Percentiles rank a stretch among this genome's conserved stretches.
phyloP scores from a whole-genome alignment of 768 basidiomycete species.

The Cystoderma amianthinum region DNA sequence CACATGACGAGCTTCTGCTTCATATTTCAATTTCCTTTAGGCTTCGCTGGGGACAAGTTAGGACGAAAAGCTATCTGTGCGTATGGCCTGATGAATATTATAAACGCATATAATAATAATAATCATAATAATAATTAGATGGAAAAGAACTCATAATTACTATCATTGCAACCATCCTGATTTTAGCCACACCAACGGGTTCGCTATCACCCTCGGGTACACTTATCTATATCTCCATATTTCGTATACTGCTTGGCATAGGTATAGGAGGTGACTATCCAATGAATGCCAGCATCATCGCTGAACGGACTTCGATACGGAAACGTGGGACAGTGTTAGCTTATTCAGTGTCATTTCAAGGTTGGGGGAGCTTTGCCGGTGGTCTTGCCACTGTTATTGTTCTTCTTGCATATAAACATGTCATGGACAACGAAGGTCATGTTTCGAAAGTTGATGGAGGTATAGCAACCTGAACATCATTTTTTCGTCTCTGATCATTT shows the following conservation, averaged over 20 bases:
- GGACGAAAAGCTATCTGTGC: constrained; percentile 66
- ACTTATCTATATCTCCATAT: constrained; percentile 60
- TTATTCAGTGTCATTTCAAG: constrained; percentile 72
- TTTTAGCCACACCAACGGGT: constrained; percentile 60
- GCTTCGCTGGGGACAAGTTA: constrained; percentile 32
- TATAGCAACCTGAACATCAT: constrained; percentile 29
- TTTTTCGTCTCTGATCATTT: too few species aligned
- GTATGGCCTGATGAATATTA: constrained; percentile 6
- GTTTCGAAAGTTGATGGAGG: constrained; percentile 67
- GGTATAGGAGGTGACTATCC: constrained; percentile 81
- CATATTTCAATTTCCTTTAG: neutral
- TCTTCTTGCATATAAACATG: constrained; percentile 52
- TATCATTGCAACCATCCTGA: constrained; percentile 70
- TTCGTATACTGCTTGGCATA: constrained; percentile 68
- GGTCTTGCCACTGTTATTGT: constrained; percentile 57
- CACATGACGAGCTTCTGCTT: neutral
- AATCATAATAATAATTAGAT: constrained; percentile 27
- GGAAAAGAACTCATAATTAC: constrained; percentile 79
- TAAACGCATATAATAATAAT: too few species aligned
- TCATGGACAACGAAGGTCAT: constrained; percentile 53
- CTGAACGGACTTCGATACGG: constrained; percentile 57
- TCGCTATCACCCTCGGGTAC: constrained; percentile 39
- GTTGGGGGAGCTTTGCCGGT: constrained; percentile 69
- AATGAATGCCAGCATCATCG: constrained; percentile 64
- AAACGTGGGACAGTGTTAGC: constrained; percentile 66